Conservation (phyloP, 2,329 filamentous ascomycete genomes). For the Xylaria arbuscula region DNA sequence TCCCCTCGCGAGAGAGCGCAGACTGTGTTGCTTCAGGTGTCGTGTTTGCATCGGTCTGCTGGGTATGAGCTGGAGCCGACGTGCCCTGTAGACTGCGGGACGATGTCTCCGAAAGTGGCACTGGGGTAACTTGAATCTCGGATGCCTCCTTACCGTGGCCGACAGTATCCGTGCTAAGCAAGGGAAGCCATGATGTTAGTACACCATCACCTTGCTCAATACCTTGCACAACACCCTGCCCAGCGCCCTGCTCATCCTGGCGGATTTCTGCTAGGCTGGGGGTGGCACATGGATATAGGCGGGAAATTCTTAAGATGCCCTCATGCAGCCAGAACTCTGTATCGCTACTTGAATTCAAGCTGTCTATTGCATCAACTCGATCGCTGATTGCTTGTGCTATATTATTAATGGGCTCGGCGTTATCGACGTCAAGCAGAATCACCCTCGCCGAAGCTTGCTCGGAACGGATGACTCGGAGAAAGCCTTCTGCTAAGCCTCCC, state of each 20-base stretch:
- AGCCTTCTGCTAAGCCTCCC: slow-evolving; percentile 41
- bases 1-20: slow-evolving; percentile 32
- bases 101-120: neutral
- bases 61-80: neutral
- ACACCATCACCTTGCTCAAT: neutral
- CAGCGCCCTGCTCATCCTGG: neutral
- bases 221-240: too few relatives aligned
- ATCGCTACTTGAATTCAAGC: slow-evolving; percentile 36
- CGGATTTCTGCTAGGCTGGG: neutral
- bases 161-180: neutral
- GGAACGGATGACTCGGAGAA: slow-evolving; percentile 42
- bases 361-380: slow-evolving; percentile 30
- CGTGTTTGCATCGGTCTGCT: neutral
- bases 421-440: slow-evolving; percentile 40
- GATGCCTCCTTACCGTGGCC: neutral
- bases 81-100: neutral
- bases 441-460: slow-evolving; percentile 40
- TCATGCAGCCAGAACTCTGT: slow-evolving; percentile 45
- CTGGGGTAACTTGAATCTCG: neutral
- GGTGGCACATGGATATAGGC: slow-evolving; percentile 39
- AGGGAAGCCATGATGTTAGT: neutral
- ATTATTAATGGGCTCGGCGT: slow-evolving; percentile 27
- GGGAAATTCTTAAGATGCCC: slow-evolving; percentile 38
- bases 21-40: slow-evolving; percentile 12
- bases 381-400: slow-evolving; percentile 32